These are phyloP conservation scores for Neodidymelliopsis sp. DNA, from an alignment of 2,329 filamentous ascomycete genomes.

Conservation along the genomic window DNA sequence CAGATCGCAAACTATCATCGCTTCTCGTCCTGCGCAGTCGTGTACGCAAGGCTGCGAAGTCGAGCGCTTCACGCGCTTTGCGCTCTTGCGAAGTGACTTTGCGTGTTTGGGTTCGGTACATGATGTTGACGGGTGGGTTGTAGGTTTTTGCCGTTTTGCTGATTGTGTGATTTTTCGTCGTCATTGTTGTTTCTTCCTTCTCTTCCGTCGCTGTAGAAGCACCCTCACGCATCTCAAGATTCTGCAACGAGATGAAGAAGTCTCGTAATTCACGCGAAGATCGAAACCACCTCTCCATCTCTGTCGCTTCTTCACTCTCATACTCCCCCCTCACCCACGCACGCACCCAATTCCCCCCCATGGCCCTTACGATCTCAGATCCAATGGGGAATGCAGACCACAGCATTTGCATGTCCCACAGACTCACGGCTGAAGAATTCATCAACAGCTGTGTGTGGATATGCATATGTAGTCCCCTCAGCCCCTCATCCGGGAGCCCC, in stretches of 20 bases:
- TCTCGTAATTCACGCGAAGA: too few relatives aligned
- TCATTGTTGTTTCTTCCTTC: too few relatives aligned
- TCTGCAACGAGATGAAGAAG: too few relatives aligned
- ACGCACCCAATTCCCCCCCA: constrained; percentile 27
- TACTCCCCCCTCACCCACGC: constrained; percentile 18
- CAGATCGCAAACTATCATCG: constrained; percentile 18
- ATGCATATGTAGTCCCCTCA: constrained; percentile 23
- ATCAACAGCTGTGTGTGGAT: constrained; percentile 24
- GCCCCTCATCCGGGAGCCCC: constrained; percentile 25
- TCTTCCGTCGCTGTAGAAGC: too few relatives aligned
- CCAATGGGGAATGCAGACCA: constrained; percentile 26
- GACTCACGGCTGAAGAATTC: constrained; percentile 8
- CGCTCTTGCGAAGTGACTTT: constrained; percentile 6
- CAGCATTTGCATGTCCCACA: constrained; percentile 22
- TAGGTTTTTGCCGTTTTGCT: neutral
- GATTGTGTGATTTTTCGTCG: too few relatives aligned
- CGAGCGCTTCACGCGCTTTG: neutral
- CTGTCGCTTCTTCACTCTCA: neutral
- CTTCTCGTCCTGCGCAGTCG: constrained; percentile 9
- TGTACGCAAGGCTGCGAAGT: constrained; percentile 1
- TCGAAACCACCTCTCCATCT: constrained; percentile 4
- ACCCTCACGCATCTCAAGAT: too few relatives aligned
- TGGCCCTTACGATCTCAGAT: constrained; percentile 19
- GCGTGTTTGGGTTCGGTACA: constrained; percentile 2
- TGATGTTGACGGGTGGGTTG: neutral